These are phyloP conservation scores for Oryza meyeriana DNA, from an alignment of 176 grass and related monocot genomes.

Conservation along the genomic window DNA sequence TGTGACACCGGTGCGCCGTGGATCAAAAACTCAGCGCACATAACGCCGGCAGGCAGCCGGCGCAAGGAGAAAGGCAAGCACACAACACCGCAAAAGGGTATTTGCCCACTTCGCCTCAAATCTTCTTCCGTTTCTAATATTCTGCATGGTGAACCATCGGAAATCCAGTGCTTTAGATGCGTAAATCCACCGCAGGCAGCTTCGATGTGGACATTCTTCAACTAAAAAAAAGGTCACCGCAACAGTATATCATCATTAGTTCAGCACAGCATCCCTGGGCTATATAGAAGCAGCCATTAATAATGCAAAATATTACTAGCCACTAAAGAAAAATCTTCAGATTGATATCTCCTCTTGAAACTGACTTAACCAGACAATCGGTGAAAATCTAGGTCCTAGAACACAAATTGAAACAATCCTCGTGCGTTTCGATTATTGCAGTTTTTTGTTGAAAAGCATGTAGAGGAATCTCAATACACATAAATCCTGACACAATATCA, in stretches of 20 bases:
- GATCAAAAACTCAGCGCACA: too few species aligned
- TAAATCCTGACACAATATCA: slow-evolving; percentile 16
- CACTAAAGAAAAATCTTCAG: neutral
- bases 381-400: neutral
- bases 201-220: neutral
- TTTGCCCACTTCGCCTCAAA: neutral
- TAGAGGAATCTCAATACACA: slow-evolving; percentile 34
- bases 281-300: neutral
- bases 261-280: neutral
- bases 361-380: neutral
- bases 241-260: neutral
- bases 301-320: neutral
- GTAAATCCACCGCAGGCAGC: too few species aligned
- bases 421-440: slow-evolving; percentile 42
- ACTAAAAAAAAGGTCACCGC: neutral
- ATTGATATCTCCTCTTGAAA: neutral
- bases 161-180: neutral
- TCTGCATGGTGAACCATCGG: neutral
- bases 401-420: slow-evolving; percentile 5
- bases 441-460: slow-evolving; percentile 29
- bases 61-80: too few species aligned
- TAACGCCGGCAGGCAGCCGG: too few species aligned
- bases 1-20: too few species aligned
- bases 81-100: too few species aligned
- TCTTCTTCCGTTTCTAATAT: neutral